Conservation (phyloP, 208 protist genomes). For the Herpetomonas tarakana region DNA sequence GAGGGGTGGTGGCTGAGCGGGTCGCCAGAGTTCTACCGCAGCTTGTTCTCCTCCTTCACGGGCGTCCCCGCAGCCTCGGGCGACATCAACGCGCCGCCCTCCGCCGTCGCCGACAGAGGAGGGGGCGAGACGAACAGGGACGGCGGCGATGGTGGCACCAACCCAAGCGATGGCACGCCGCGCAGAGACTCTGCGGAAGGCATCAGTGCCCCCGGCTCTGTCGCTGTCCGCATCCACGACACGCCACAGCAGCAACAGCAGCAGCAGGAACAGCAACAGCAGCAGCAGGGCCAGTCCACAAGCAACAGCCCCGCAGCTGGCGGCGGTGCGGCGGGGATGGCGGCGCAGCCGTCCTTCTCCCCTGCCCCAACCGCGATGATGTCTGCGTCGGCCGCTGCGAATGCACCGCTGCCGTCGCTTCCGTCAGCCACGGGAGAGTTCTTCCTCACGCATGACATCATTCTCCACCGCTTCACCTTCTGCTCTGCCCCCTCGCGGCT, state of each 20-base stretch:
- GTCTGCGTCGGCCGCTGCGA: neutral
- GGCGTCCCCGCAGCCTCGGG: neutral
- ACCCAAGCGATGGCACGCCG: neutral
- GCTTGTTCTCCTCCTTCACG: constrained; percentile 19
- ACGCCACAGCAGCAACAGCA: constrained; percentile 1
- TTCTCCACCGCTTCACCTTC: constrained; percentile 65
- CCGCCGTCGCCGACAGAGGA: constrained; percentile 7
- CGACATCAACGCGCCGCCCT: neutral
- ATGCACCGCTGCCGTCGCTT: neutral
- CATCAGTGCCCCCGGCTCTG: neutral
- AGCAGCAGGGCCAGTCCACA: too few relatives aligned
- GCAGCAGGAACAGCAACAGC: neutral
- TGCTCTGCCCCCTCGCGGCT: constrained; percentile 45
- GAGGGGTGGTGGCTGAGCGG: constrained; percentile 63
- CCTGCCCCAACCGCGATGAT: constrained; percentile 9
- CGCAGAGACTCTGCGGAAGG: too few relatives aligned
- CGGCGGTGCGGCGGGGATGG: neutral
- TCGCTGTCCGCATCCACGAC: neutral
- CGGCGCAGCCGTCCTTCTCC: constrained; percentile 1
- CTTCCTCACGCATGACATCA: constrained; percentile 36
- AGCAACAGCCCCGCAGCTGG: too few relatives aligned
- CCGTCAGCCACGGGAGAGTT: constrained; percentile 24
- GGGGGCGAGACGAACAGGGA: neutral
- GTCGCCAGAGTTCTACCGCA: constrained; percentile 32
- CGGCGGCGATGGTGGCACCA: neutral